Conservation (phyloP, 805 yeast species). For the Priceomyces castillae region DNA sequence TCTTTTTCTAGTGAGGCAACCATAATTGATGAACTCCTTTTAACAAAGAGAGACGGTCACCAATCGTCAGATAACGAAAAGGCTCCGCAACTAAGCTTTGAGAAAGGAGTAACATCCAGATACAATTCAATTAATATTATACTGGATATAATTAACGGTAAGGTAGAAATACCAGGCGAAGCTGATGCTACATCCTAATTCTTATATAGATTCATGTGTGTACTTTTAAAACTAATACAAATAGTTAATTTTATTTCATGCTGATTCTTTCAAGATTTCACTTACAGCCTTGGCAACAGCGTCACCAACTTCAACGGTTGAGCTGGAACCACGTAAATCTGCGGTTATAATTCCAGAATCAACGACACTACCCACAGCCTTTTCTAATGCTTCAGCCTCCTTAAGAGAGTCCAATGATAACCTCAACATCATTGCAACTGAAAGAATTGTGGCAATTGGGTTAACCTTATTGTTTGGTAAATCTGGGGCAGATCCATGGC, state of each 20-base stretch:
- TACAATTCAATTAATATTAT: slow-evolving; percentile 3
- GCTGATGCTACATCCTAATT: neutral
- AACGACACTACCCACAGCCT: slow-evolving; percentile 79
- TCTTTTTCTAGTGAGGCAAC: slow-evolving; percentile 22
- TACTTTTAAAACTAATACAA: neutral
- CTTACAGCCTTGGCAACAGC: slow-evolving; percentile 78
- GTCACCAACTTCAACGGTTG: slow-evolving; percentile 91
- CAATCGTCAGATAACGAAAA: neutral
- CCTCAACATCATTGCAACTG: slow-evolving; percentile 97
- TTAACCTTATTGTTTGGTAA: slow-evolving; percentile 83
- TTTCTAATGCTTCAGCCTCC: slow-evolving; percentile 86
- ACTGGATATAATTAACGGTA: slow-evolving; percentile 2
- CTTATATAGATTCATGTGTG: neutral
- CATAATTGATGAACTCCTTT: slow-evolving; percentile 7
- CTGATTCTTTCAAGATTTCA: slow-evolving; percentile 40
- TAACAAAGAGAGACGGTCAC: neutral
- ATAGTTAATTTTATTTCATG: slow-evolving; percentile 1
- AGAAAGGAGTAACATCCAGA: neutral
- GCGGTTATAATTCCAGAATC: slow-evolving; percentile 87
- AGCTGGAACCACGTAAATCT: slow-evolving; percentile 80
- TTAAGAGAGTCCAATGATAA: slow-evolving; percentile 77
- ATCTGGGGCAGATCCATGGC: slow-evolving; percentile 99
- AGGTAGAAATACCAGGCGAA: neutral
- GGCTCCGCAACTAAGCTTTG: neutral
- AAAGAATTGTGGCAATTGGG: slow-evolving; percentile 92